Base-by-base conservation (phyloP, 441 rosid species). In the Populus hybrid region DNA sequence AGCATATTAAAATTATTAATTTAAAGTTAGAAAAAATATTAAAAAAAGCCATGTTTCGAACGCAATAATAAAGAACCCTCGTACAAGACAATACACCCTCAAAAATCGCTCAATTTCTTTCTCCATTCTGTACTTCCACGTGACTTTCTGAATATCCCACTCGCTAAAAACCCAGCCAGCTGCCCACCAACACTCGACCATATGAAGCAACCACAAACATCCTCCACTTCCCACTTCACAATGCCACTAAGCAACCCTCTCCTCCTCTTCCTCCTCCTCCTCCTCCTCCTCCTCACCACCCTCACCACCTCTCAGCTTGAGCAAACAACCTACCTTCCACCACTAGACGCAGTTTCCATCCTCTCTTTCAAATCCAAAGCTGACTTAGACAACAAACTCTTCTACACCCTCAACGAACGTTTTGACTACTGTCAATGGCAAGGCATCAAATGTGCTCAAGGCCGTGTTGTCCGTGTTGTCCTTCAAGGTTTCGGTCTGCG, bases 341-440 rank as follows among this genome's bases (percentile, higher is more conserved):
- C 90, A 2, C 73, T 87, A 79, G 97, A 94, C 79, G 94, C 93
- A 71, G 93, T 86, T 21, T 82, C 92, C 0, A 77, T 94, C 1
- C 95, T 94, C 78, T 87, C 95, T 11, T 94, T 94, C 85, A 91
- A 93, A 76, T 84, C 93, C 67, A 80, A 88, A 23, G 98, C 97
- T 36, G 98, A 94, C 88, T 84, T 85, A 69, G 86, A 88, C 88
- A 85, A 88, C 92, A 83, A 75, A 72, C 97, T 94, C 59, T 83
- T 86, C 72, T 94, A 82, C 89, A 78, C 81, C 12, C 91, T 89
- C 82, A 89, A 87, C 75, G 95, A 90, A 86, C 93, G 88, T 73
- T 93, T 87, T 91, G 97, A 93, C 77, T 93, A 85, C 85, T 94
- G 98, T 69, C 95, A 90, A 78, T 94, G 98, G 97, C 95, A 75